phyloP scores from a whole-genome alignment of 495 filamentous ascomycete species.

The Hyaloscypha finlandica region DNA sequence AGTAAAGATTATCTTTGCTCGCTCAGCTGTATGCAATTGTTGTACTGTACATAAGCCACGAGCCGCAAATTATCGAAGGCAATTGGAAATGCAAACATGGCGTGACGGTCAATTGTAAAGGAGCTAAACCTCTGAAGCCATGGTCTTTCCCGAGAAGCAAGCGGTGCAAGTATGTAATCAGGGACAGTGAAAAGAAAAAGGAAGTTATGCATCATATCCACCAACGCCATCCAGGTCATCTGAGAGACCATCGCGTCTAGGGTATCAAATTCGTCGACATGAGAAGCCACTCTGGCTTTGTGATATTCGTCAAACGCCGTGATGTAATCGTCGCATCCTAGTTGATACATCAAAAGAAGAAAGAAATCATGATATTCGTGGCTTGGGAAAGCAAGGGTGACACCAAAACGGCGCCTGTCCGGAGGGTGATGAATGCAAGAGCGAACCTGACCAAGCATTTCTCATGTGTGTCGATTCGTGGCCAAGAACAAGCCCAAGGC shows the following conservation, averaged over 20 bases:
- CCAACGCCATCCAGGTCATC: neutral
- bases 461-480: neutral
- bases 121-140: neutral
- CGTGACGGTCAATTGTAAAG: neutral
- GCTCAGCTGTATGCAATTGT: too few relatives aligned
- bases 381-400: neutral
- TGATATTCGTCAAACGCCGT: neutral
- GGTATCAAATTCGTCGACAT: neutral
- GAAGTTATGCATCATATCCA: neutral
- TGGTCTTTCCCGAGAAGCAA: neutral
- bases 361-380: neutral
- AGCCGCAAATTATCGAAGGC: too few relatives aligned
- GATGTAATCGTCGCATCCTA: neutral
- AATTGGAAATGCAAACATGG: too few relatives aligned
- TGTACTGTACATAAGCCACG: too few relatives aligned
- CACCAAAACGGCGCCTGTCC: neutral
- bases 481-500: neutral
- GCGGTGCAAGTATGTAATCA: neutral
- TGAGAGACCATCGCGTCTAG: neutral
- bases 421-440: neutral
- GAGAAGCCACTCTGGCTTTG: neutral
- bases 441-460: too few relatives aligned
- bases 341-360: neutral
- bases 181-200: neutral
- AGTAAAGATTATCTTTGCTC: too few relatives aligned